These are phyloP conservation scores for Apiospora malaysiana DNA, from an alignment of 2,329 filamentous ascomycete genomes.

Conservation along the genomic window DNA sequence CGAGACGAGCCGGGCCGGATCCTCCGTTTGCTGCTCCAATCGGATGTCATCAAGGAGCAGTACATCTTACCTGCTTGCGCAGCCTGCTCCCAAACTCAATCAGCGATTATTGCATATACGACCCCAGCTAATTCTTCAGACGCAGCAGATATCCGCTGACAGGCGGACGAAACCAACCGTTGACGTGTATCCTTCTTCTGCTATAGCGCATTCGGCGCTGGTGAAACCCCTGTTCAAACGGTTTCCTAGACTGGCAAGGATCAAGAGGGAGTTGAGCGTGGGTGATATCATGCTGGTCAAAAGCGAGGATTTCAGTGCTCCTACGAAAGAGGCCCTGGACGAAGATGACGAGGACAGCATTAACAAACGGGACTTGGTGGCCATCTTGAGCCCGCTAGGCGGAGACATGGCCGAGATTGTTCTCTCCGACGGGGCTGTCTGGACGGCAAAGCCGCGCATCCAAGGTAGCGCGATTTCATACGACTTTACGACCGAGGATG, in stretches of 20 bases:
- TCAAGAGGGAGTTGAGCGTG: slow-evolving; percentile 66
- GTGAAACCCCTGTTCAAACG: slow-evolving; percentile 64
- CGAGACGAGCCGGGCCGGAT: slow-evolving; percentile 51
- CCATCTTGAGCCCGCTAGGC: slow-evolving; percentile 69
- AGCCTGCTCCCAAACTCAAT: slow-evolving; percentile 66
- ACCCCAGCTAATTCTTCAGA: slow-evolving; percentile 72
- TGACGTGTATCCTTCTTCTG: slow-evolving; percentile 75
- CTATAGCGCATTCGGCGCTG: slow-evolving; percentile 60
- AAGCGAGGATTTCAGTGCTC: slow-evolving; percentile 68
- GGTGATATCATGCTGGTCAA: slow-evolving; percentile 75
- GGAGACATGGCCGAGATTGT: slow-evolving; percentile 69
- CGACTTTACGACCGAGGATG: slow-evolving; percentile 68
- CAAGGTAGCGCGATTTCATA: slow-evolving; percentile 57
- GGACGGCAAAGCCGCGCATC: slow-evolving; percentile 57
- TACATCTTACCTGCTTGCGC: slow-evolving; percentile 71
- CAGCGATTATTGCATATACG: slow-evolving; percentile 71
- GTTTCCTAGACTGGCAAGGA: slow-evolving; percentile 68
- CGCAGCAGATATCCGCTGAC: slow-evolving; percentile 68
- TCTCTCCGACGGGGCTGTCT: slow-evolving; percentile 66
- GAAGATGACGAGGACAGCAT: slow-evolving; percentile 50
- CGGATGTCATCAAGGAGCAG: slow-evolving; percentile 58
- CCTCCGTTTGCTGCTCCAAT: slow-evolving; percentile 43
- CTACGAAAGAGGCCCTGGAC: slow-evolving; percentile 44
- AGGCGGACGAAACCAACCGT: slow-evolving; percentile 70
- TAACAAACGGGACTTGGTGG: slow-evolving; percentile 60